A percentile compares a stretch with the other conserved stretches of the same genome.
These are phyloP conservation scores for Wallemia hederae DNA, from an alignment of 1,284 basidiomycete species.

Conservation along the genomic window DNA sequence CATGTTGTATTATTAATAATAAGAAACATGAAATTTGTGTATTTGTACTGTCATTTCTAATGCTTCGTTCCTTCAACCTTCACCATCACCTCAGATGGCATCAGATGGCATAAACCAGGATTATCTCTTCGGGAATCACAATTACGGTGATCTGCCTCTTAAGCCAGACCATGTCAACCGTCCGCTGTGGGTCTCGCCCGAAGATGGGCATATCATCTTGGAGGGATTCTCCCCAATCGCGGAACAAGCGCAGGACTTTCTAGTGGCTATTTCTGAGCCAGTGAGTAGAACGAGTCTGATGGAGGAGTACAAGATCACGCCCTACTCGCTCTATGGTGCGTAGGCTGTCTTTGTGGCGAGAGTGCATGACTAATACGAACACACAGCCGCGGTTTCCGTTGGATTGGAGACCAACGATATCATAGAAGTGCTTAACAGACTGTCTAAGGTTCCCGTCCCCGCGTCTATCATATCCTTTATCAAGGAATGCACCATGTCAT, in stretches of 20 bases:
- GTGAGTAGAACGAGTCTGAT: slow-evolving; percentile 84
- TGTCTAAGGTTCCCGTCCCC: slow-evolving; percentile 38
- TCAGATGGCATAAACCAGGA: slow-evolving; percentile 20
- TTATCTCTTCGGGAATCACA: slow-evolving; percentile 40
- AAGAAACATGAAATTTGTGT: neutral
- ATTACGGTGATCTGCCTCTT: slow-evolving; percentile 40
- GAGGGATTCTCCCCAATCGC: slow-evolving; percentile 91
- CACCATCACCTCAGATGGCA: neutral
- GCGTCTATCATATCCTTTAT: slow-evolving; percentile 55
- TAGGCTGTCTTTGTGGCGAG: neutral
- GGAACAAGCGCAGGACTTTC: slow-evolving; percentile 91
- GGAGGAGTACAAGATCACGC: slow-evolving; percentile 96
- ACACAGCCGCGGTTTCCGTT: slow-evolving; percentile 73
- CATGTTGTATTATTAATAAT: neutral
- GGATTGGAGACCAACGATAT: slow-evolving; percentile 94
- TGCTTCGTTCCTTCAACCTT: neutral
- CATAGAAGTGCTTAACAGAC: slow-evolving; percentile 42
- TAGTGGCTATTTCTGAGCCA: slow-evolving; percentile 93
- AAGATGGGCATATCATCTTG: slow-evolving; percentile 74
- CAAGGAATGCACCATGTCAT: slow-evolving; percentile 63
- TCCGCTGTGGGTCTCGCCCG: slow-evolving; percentile 81
- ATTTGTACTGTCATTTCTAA: neutral
- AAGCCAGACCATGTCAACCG: slow-evolving; percentile 68
- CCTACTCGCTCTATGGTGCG: slow-evolving; percentile 56
- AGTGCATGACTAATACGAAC: neutral